Base-by-base conservation (phyloP, 2,329 filamentous ascomycete genomes). In the Colletotrichum plurivorum region DNA sequence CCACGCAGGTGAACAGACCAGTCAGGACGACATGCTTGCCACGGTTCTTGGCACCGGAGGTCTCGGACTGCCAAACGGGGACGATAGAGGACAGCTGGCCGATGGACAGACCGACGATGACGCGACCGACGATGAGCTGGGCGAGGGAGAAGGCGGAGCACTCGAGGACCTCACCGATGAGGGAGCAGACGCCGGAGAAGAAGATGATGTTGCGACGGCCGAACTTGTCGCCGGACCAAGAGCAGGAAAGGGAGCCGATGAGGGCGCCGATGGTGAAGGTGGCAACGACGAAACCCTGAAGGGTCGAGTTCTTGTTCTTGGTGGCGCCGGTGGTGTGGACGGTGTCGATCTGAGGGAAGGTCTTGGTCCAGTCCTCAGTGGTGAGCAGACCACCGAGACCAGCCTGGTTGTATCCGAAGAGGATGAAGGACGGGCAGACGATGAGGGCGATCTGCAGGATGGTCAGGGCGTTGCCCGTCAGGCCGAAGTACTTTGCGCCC, bases 321-420 rank as follows among this genome's bases (percentile, higher is more conserved):
- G 73, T 72, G 1, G 72, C 71, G n/a, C 77, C 77, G 6, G 65
- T 74, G 16, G 75, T 74, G 73, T 81, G 71, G 22, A 79, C 74
- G 1, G 80, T 82, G 71, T 82, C 78, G 73, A 82, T 80, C 63
- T 78, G 65, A 7, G 80, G 80, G 64, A 82, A 82, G 12, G 78
- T 80, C 55, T 75, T 73, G 16, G 77, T 77, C 76, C 77, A 80
- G 64, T 78, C 73, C 13, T 75, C 68, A 43, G 76, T 73, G 2
- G 78, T 78, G 13, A 81, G 67, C 13, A 82, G 74, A 13, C 79
- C 80, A 41, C 79, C 80, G 41, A 82, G 74, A 58, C 78, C 79
- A 4, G 80, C 78, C 69, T 83, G 80, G 71, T 82, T 82, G 73
- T 82, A 83, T 8, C 81, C 81, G 71, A 82, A 82, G 48, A 82